phyloP scores from a whole-genome alignment of 2,329 filamentous ascomycete genomes.

The Ascochyta koolunga region DNA sequence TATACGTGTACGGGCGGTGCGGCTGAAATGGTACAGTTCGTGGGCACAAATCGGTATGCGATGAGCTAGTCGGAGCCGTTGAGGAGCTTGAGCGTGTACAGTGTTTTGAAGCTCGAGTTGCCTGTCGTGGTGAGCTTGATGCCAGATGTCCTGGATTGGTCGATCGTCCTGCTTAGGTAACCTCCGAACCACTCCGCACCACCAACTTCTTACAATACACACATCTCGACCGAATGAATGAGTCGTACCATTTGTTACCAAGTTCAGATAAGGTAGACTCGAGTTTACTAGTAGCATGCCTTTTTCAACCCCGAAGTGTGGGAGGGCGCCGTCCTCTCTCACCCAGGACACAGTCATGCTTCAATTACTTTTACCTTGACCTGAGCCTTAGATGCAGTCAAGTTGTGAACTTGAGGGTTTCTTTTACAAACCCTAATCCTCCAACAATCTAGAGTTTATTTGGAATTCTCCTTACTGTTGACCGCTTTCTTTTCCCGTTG shows the following conservation, averaged over 20 bases:
- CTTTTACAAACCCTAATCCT: background rate
- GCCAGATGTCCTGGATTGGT: slow-evolving; percentile 39
- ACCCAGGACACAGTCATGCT: background rate
- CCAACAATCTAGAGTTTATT: too few relatives aligned
- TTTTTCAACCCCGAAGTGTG: background rate
- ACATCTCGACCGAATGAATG: background rate
- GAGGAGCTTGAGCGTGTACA: background rate
- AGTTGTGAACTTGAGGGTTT: background rate
- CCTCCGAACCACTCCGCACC: slow-evolving; percentile 10
- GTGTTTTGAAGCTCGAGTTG: slow-evolving; percentile 15
- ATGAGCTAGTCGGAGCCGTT: background rate
- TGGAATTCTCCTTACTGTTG: background rate
- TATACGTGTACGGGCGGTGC: background rate
- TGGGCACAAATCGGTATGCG: background rate
- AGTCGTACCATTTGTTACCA: background rate
- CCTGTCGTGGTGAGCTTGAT: slow-evolving; percentile 29
- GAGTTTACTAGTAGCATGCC: background rate
- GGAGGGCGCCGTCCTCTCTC: background rate
- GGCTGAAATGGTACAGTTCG: background rate
- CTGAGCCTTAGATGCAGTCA: background rate
- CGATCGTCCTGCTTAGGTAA: slow-evolving; percentile 31
- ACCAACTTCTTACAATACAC: background rate
- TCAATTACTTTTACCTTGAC: slow-evolving; percentile 7
- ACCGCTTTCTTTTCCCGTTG: background rate
- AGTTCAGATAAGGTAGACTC: background rate